phyloP scores from a whole-genome alignment of 1,139 yeast species.

The Sugiyamaella pinicola region DNA sequence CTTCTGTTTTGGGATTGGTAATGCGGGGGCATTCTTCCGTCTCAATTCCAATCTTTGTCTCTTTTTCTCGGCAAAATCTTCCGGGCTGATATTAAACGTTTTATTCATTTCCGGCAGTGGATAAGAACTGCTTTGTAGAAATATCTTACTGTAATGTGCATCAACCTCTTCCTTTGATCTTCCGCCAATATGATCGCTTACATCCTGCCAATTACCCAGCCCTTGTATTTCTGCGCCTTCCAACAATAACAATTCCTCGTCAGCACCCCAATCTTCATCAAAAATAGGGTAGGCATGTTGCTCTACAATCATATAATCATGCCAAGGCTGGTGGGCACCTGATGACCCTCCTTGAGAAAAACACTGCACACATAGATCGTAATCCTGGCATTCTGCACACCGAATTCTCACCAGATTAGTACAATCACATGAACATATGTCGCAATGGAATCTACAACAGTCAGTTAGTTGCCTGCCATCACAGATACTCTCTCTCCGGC shows the following conservation, averaged over 20 bases:
- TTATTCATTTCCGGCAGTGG: conserved; percentile 74
- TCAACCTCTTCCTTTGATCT: conserved; percentile 90
- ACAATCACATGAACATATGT: conserved; percentile 91
- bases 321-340: conserved; percentile 91
- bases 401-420: conserved; percentile 86
- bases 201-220: conserved; percentile 95
- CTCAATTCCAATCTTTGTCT: conserved; percentile 70
- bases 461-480: conserved; percentile 8
- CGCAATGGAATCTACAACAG: conserved; percentile 69
- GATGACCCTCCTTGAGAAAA: conserved; percentile 81
- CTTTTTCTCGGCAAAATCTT: conserved; percentile 68
- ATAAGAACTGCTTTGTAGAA: conserved; percentile 67
- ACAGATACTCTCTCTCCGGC: conserved; percentile 3
- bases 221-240: conserved; percentile 94
- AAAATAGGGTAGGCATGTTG: conserved; percentile 95
- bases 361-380: conserved; percentile 95
- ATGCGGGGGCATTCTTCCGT: conserved; percentile 57
- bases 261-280: conserved; percentile 95
- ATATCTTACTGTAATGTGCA: conserved; percentile 72
- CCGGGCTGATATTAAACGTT: conserved; percentile 64
- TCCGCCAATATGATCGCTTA: conserved; percentile 93
- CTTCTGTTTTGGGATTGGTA: conserved; percentile 72
- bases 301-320: conserved; percentile 87
- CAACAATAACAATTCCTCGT: conserved; percentile 83
- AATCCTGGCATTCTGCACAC: conserved; percentile 91